Evolutionary conservation across 108 stramenopile genomes (phyloP), one percentile per base, ranked within the genome.

Genomic region (Discostella stelligeroides): DNA sequence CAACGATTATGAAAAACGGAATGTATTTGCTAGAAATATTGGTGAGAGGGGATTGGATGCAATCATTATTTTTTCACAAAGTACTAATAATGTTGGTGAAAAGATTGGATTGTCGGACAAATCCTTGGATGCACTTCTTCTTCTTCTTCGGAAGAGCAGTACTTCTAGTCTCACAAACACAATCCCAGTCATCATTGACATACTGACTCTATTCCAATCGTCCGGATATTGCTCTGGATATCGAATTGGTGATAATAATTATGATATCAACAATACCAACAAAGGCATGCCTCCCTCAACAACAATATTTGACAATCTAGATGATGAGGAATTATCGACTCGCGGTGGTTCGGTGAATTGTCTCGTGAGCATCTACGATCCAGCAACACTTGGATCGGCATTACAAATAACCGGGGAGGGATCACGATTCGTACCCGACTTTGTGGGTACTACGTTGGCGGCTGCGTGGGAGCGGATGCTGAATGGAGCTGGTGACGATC

Each of bases 351-450:
- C 84, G 2, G 86, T 91, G 29, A 77, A 91, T 74, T 89, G 88
- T 42, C 68, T 94, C 12, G 83, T 94, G 9, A 85, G 82, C 49
- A 65, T 91, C 27, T 80, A 71, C 50, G 75, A 86, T 55, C 88
- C 92, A 5, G 87, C 92, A 20, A 88, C 88, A 13, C 56, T 94
- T 40, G 84, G 84, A 30, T 85, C 84, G 14, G 66, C 84, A 37
- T 56, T 94, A 27, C 92, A 94, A 80, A 91, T 91, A 27, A 91
- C 81, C 30, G 92, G 90, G 38, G 92, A 94, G 58, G 84, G 87
- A 56, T 89, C 88, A 5, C 70, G 92, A 27, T 94, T 94, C 60
- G 74, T 54, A 21, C 92, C 92, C 10, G 92, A 94, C 58, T 86
- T 85, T 66, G 79, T 94, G 5, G 92, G 90, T 24, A 73, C 88